phyloP scores from a whole-genome alignment of 2,329 filamentous ascomycete genomes.

The Phialophora verrucosa region DNA sequence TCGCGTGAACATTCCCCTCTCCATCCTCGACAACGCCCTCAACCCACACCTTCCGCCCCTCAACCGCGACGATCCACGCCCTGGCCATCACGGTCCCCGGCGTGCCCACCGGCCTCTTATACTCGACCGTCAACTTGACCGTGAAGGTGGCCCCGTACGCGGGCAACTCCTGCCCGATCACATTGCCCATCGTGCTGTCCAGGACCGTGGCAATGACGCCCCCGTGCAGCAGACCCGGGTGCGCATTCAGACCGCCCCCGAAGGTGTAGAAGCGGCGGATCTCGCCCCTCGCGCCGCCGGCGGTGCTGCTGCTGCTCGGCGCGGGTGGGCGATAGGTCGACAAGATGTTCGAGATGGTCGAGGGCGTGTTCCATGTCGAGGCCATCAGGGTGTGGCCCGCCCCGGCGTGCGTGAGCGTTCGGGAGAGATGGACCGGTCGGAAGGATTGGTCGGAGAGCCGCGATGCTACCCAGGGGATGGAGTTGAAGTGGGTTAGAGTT shows the following conservation, averaged over 20 bases:
- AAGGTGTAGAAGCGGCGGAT: constrained; percentile 42
- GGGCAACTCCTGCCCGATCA: constrained; percentile 19
- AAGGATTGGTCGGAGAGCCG: constrained; percentile 42
- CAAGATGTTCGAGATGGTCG: constrained; percentile 30
- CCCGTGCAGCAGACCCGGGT: constrained; percentile 41
- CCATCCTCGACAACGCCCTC: constrained; percentile 48
- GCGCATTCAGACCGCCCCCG: constrained; percentile 41
- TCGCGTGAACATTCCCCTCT: constrained; percentile 45
- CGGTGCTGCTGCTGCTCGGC: background rate
- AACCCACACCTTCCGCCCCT: constrained; percentile 51
- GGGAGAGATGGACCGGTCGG: constrained; percentile 27
- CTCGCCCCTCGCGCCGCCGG: constrained; percentile 19
- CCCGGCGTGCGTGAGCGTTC: constrained; percentile 26
- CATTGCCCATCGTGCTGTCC: constrained; percentile 40
- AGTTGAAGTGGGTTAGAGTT: constrained; percentile 37
- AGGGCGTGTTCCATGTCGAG: constrained; percentile 36
- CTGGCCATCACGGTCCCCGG: constrained; percentile 48
- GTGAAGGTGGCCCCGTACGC: constrained; percentile 44
- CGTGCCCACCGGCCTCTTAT: constrained; percentile 46
- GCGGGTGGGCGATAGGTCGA: constrained; percentile 25
- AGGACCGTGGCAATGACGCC: constrained; percentile 41
- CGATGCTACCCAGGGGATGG: constrained; percentile 42
- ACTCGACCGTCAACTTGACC: constrained; percentile 50
- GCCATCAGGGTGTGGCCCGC: constrained; percentile 36
- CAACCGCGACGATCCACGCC: constrained; percentile 42